Base-by-base conservation (phyloP, 2,329 filamentous ascomycete genomes). In the Bipolaris bicolor region DNA sequence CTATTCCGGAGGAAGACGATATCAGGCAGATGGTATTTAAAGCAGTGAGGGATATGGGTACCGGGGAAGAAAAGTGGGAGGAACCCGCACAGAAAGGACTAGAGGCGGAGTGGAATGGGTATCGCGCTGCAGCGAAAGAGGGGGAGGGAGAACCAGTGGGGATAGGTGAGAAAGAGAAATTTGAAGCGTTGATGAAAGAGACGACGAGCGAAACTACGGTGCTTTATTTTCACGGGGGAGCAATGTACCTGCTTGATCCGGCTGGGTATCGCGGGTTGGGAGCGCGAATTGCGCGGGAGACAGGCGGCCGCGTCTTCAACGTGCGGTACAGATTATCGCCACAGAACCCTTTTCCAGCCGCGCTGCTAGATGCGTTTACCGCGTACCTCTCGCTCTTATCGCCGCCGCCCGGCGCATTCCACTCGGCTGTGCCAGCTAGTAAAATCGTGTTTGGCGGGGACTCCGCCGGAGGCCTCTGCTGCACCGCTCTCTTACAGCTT, bases 41-140 rank as follows among this genome's bases (percentile, higher is more conserved):
- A 29, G 84, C 83, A 3, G 85, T 92, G 43, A 79, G 85, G 22
- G 80, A 79, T 1, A 72, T 90, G 73, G 80, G 79, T 49, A 75
- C 78, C 1, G 76, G 74, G 1, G 53, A 59, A 31, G 69, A 68
- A 57, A 48, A 59, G 6, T 73, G 65, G 62, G 65, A 57, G 63
- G 78, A 55, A 57, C 87, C 88, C 1, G 82, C 83, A 0, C 70
- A 86, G 0, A 72, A 77, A 2, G 77, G 84, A 16, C 81, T 91
- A 5, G 85, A 91, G 71, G 89, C 86, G 22, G 90, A 94, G 73
- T 93, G 90, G 90, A 90, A 88, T 3, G 89, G 89, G 0, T 89
- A 89, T 73, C 81, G 90, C 22, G 79, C 82, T 1, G 79, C 72
- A 34, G 89, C 82, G 4, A 76, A 77, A 2, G 70, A 77, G 18